Percentiles rank a stretch among this genome's conserved stretches.
Evolutionary conservation across 257 asterid genomes (phyloP).

Genomic region (Schizonepeta tenuifolia): DNA sequence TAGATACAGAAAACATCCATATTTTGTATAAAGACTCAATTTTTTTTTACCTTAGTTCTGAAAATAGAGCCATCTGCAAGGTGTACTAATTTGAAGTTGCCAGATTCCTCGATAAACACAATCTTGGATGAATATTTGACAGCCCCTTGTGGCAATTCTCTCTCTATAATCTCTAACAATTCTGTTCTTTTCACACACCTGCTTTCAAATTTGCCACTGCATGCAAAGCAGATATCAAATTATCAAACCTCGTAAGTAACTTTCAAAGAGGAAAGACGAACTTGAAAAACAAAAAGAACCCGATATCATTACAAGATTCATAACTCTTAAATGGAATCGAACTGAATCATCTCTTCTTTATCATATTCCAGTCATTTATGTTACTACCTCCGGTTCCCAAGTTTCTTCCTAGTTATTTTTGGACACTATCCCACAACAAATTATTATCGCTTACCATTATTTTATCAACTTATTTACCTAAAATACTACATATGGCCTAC

Average conservation of each 20-base stretch:
- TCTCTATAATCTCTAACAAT: slow-evolving; percentile 57
- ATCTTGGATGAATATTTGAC: slow-evolving; percentile 74
- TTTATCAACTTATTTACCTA: no score
- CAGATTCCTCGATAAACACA: slow-evolving; percentile 67
- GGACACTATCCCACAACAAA: no score
- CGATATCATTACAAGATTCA: neutral
- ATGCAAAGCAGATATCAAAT: neutral
- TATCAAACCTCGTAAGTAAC: neutral
- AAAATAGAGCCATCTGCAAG: slow-evolving; percentile 72
- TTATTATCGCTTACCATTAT: no score
- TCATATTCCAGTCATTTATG: neutral
- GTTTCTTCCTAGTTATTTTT: no score
- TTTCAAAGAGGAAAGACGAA: neutral
- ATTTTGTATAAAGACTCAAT: neutral
- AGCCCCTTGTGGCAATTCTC: slow-evolving; percentile 69
- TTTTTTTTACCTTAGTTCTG: slow-evolving; percentile 56
- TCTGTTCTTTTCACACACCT: slow-evolving; percentile 70
- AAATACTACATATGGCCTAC: no score
- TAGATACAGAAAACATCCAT: neutral
- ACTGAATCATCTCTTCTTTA: neutral
- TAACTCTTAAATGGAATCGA: neutral
- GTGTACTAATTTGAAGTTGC: slow-evolving; percentile 60
- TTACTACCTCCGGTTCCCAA: no score
- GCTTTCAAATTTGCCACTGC: slow-evolving; percentile 50
- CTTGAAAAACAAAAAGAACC: neutral